Base-by-base conservation (phyloP, 2,329 filamentous ascomycete genomes). In the Curvularia lunata region DNA sequence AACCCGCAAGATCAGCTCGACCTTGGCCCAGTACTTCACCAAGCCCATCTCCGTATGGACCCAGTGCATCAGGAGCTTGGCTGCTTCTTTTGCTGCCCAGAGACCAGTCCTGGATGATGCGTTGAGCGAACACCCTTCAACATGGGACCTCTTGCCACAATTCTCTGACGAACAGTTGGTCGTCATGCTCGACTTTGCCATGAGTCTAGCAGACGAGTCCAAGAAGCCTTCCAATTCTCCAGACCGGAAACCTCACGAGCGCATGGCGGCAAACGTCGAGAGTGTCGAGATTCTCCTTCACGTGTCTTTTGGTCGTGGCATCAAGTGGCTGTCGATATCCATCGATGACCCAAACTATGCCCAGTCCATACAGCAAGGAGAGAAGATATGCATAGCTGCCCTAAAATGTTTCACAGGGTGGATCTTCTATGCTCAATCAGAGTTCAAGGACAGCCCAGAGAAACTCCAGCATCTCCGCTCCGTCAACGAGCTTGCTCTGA, bases 1-100 rank as follows among this genome's bases (percentile, higher is more conserved):
- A 6, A 81, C 86, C 19, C 86, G 86, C 65, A 95, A 95, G 77
- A 81, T 94, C 23, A 90, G 89, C 63, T 89, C 89, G n/a, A 89
- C 90, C 6, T 78, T 94, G 6, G 88, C 89, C 16, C 89, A 89
- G 19, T 92, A 89, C 70, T 92, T 91, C 69, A 81, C 91, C 30
- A 88, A 88, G 56, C 90, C 90, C 60, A 85, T 89, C 6, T 78
- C 82, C 10, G 79, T 84, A 5, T 94, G 91, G 89, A 79, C 81
- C n/a, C 79, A 78, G 49, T 91, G 88, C 60, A 75, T 92, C 32
- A 82, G 81, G 37, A 87, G 90, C 68, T 77, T 91, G n/a, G 68
- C 86, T 38, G 79, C 84, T 54, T 89, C 85, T 54, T 79, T 90
- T 18, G 62, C 83, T 78, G 48, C 73, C 77, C 21, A 81, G 81